A percentile compares a stretch with the other conserved stretches of the same genome.
These are phyloP conservation scores for Colletotrichum phormii DNA, from an alignment of 2,329 filamentous ascomycete species.

Conservation along the genomic window DNA sequence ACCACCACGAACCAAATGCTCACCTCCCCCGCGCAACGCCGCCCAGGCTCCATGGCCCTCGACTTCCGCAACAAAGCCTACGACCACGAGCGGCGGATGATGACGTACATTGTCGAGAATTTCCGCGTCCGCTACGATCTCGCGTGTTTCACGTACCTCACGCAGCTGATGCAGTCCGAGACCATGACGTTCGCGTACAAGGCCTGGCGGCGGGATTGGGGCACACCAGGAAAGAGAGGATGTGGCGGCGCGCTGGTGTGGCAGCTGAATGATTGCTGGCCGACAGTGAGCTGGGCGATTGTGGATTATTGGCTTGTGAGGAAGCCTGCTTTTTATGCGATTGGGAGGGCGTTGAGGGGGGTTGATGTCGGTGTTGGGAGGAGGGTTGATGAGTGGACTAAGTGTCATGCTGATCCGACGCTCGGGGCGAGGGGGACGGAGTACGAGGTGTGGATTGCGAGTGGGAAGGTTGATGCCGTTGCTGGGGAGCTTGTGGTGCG, in stretches of 20 bases:
- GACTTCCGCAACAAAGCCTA: conserved; percentile 89
- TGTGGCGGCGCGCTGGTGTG: conserved; percentile 75
- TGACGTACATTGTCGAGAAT: conserved; percentile 82
- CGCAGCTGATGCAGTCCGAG: conserved; percentile 66
- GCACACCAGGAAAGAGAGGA: conserved; percentile 63
- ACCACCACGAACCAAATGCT: conserved; percentile 77
- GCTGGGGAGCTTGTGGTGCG: conserved; percentile 46
- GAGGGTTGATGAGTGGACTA: conserved; percentile 56
- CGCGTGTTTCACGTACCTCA: conserved; percentile 81
- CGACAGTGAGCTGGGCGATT: conserved; percentile 73
- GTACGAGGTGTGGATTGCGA: conserved; percentile 59
- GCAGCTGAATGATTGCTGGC: conserved; percentile 80
- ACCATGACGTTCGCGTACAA: conserved; percentile 63
- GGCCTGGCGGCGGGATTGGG: conserved; percentile 73
- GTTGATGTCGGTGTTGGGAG: conserved; percentile 68
- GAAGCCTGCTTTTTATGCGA: conserved; percentile 38
- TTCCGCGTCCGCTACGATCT: conserved; percentile 66
- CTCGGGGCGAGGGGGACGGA: conserved; percentile 48
- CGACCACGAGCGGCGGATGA: conserved; percentile 79
- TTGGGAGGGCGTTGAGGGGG: conserved; percentile 69
- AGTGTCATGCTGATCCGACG: conserved; percentile 55
- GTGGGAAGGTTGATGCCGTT: conserved; percentile 41
- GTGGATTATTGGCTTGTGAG: conserved; percentile 48
- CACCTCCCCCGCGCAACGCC: conserved; percentile 61
- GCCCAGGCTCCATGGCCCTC: conserved; percentile 77